Evolutionary conservation across 148 eudicot genomes (phyloP).

Genomic region (Chenopodium quinoa): DNA sequence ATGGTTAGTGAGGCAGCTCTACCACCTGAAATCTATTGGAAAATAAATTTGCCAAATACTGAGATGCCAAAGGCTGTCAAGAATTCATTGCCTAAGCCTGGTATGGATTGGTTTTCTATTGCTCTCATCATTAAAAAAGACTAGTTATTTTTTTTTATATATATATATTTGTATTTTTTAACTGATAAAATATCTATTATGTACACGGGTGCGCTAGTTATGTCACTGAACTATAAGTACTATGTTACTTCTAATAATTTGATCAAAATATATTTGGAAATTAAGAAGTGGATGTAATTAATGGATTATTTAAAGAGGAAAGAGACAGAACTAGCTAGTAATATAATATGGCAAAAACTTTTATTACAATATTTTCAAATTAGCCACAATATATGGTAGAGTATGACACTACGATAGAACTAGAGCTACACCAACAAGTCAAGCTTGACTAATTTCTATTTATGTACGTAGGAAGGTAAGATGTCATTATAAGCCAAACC

Average conservation of each 20-base stretch:
- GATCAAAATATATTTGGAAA: neutral
- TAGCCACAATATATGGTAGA: too few relatives aligned
- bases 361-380: neutral
- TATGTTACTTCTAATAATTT: neutral
- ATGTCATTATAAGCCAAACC: too few relatives aligned
- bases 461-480: too few relatives aligned
- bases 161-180: neutral
- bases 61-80: slow-evolving; percentile 55
- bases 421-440: too few relatives aligned
- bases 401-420: too few relatives aligned
- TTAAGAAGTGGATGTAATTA: neutral
- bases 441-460: too few relatives aligned
- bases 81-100: slow-evolving; percentile 33
- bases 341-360: neutral
- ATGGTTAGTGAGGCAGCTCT: slow-evolving; percentile 53
- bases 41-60: slow-evolving; percentile 49
- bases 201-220: too few relatives aligned
- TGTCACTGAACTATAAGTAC: neutral
- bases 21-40: slow-evolving; percentile 60
- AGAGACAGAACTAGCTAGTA: neutral
- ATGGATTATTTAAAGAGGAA: neutral
- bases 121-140: neutral
- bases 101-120: neutral
- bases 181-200: too few relatives aligned
- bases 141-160: neutral